Base-by-base conservation (phyloP, 768 basidiomycete species). In the Collybiopsis confluens region DNA sequence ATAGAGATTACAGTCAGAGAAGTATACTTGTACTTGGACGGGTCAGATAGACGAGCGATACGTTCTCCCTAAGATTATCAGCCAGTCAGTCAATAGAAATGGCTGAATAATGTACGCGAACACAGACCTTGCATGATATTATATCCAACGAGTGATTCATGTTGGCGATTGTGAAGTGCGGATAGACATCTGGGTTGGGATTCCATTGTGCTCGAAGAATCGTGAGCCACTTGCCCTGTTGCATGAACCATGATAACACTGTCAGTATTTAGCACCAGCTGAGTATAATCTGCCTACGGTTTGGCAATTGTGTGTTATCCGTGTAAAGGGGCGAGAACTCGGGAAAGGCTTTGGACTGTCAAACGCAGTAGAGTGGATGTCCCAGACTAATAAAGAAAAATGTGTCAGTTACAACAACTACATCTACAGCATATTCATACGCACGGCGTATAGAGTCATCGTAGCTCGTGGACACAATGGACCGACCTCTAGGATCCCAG, bases 381-480 rank as follows among this genome's bases (percentile, higher is more conserved):
- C 83, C 91, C 91, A 93, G 33, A 93, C 91, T 93, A 59, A 13
- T 13, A 33, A 23, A 24, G 28, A 15, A 44, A 43, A 11, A 30
- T 43, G n/a, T 26, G 6, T 40, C 38, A 75, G 85, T 60, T 62
- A 20, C 4, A 18, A n/a, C 4, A 44, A 8, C 36, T 11, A 16
- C 35, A 10, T 6, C 16, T 11, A 18, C 4, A 26, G 11, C 23
- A n/a, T 16, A 21, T 10, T 5, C 2, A 18, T 18, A 45, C 43
- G 20, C 38, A 92, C 91, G 60, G 61, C 88, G 75, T 33, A 93
- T 58, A 2, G 77, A 79, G 68, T 93, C 85, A 58, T 93, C 91
- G 59, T 93, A 93, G 64, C 85, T 85, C 4, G 91, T 93, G 65
- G 88, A 91, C 45, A 92, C 83, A 56, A 93, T 83, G 48, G 80